Evolutionary conservation across 2,329 filamentous ascomycete genomes (phyloP), one percentile per base, ranked within the genome.

Genomic region (Trichoderma sp.): DNA sequence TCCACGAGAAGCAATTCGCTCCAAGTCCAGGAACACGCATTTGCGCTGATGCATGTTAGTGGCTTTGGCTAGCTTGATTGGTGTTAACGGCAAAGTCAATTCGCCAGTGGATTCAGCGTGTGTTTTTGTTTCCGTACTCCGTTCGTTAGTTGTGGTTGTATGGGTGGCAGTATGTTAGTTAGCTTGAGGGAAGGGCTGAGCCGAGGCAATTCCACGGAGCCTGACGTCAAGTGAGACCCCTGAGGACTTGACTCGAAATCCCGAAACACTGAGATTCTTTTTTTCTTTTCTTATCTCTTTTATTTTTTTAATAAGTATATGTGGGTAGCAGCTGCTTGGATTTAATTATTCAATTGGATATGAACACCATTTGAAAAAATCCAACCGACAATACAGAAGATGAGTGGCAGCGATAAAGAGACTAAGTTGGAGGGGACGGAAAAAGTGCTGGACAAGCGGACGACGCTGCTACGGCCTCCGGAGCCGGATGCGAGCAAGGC

Each of bases 401-500:
- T 65, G 69, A 64, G 69, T 27, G 60, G n/a, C 69, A 27, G 60
- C 16, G 29, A 64, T 18, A 72, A 53, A 14, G 69, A 64, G 1
- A 8, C 69, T 1, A 75, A 66, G 33, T 11, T 67, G 53, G 72
- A 75, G 33, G 45, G 41, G 66, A 59, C 60, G 14, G 66, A 71
- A 27, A 65, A 76, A 18, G 59, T 71, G 65, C 18, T 60, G 18
- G 75, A 71, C 24, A 65, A 83, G 38, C 81, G 84, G 41, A 78
- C 83, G n/a, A 86, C 85, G 67, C 80, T 86, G 27, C 76, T 98
- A 78, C 90, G 91, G 80, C 93, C 94, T 68, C 95, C 94, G 78
- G 91, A 93, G 69, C 84, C 91, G 38, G 92, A 97, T 82, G 86
- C 90, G 63, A 89, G 89, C 81, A 94, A 94, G 84, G 92, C 95